phyloP scores from a whole-genome alignment of 2,329 filamentous ascomycete species.

The Gyromitra esculenta region DNA sequence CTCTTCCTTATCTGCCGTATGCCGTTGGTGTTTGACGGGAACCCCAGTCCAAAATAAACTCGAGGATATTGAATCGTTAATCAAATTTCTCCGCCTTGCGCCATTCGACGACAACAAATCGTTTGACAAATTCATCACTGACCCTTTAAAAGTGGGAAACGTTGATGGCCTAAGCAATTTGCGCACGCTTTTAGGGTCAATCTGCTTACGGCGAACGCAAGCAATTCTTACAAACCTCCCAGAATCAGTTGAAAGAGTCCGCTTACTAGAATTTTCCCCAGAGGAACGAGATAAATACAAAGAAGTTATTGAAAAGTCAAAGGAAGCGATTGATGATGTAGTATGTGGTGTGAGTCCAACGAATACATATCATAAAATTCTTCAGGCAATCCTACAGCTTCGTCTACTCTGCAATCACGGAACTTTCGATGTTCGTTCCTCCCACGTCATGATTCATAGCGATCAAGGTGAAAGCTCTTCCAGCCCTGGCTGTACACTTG shows the following conservation, averaged over 20 bases:
- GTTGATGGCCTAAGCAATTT: constrained; percentile 53
- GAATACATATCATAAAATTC: constrained; percentile 26
- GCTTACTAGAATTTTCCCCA: constrained; percentile 2
- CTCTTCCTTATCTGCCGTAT: constrained; percentile 55
- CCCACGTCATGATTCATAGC: not conserved
- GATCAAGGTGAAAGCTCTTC: not conserved
- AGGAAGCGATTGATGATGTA: constrained; percentile 15
- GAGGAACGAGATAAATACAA: constrained; percentile 27
- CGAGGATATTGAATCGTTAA: constrained; percentile 61
- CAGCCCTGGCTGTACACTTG: not conserved
- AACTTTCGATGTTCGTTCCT: constrained; percentile 10
- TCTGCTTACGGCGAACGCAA: constrained; percentile 59
- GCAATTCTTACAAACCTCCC: constrained; percentile 40
- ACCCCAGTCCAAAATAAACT: constrained; percentile 62
- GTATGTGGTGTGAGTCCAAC: not conserved
- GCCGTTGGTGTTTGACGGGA: constrained; percentile 62
- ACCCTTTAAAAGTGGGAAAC: constrained; percentile 53
- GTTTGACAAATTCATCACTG: constrained; percentile 55
- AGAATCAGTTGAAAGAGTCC: constrained; percentile 9
- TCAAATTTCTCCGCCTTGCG: constrained; percentile 59
- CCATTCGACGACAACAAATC: constrained; percentile 53
- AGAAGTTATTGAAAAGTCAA: constrained; percentile 14
- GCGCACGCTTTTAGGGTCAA: constrained; percentile 56
- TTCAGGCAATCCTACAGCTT: constrained; percentile 47
- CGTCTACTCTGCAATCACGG: constrained; percentile 54